These are phyloP conservation scores for Phaeotremella fagi DNA, from an alignment of 768 basidiomycete genomes.

Conservation along the genomic window DNA sequence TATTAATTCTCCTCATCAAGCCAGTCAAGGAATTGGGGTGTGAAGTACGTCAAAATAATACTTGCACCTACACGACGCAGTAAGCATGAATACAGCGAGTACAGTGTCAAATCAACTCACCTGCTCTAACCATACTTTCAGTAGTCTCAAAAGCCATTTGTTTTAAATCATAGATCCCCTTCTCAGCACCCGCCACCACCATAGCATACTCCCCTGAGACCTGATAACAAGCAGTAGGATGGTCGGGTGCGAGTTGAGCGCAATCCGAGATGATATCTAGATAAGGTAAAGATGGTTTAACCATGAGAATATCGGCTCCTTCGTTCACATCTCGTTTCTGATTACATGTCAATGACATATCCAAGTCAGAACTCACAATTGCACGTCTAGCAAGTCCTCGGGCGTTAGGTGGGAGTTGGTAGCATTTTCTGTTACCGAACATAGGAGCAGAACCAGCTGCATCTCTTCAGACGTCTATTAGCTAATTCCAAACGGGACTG, in stretches of 20 bases:
- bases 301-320: slow-evolving; percentile 98
- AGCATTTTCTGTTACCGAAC: slow-evolving; percentile 95
- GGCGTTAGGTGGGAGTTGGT: slow-evolving; percentile 85
- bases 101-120: slow-evolving; percentile 57
- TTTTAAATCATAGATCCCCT: slow-evolving; percentile 87
- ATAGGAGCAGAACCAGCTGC: slow-evolving; percentile 95
- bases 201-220: slow-evolving; percentile 98
- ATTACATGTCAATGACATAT: not conserved
- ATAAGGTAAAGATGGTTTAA: slow-evolving; percentile 93
- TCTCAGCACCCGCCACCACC: slow-evolving; percentile 86
- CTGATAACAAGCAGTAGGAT: slow-evolving; percentile 87
- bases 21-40: slow-evolving; percentile 83
- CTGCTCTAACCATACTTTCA: slow-evolving; percentile 87
- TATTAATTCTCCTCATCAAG: slow-evolving; percentile 45
- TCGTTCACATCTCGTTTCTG: slow-evolving; percentile 82
- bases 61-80: slow-evolving; percentile 61
- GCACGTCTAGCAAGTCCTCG: slow-evolving; percentile 89
- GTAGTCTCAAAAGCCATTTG: slow-evolving; percentile 91
- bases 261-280: slow-evolving; percentile 94
- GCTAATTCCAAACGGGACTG: not conserved
- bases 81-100: not conserved
- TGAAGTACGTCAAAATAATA: slow-evolving; percentile 89
- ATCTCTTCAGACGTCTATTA: slow-evolving; percentile 57
- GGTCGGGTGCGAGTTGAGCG: slow-evolving; percentile 69
- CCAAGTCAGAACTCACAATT: slow-evolving; percentile 63